These are phyloP conservation scores for Aspergillus sp. DNA, from an alignment of 2,329 filamentous ascomycete genomes.

Conservation along the genomic window DNA sequence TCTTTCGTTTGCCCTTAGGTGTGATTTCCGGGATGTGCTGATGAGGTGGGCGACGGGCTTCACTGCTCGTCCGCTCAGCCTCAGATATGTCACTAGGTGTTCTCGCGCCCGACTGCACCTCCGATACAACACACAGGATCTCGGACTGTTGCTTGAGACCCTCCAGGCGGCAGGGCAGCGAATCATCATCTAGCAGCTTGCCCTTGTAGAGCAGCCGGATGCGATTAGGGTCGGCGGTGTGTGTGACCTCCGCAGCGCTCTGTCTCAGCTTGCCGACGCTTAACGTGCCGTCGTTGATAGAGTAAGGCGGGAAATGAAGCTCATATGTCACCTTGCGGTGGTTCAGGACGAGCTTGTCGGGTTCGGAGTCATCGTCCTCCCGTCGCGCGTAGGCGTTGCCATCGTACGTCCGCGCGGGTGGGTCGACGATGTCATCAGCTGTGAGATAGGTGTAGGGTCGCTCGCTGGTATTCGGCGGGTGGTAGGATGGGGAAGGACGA, in stretches of 20 bases:
- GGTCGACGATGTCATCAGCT: slow-evolving; percentile 35
- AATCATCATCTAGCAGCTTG: slow-evolving; percentile 44
- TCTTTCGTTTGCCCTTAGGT: slow-evolving; percentile 26
- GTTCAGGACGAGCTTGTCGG: slow-evolving; percentile 46
- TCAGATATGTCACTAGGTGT: slow-evolving; percentile 35
- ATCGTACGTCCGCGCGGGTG: slow-evolving; percentile 17
- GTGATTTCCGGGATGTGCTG: slow-evolving; percentile 19
- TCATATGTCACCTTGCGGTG: slow-evolving; percentile 44
- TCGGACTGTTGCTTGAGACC: slow-evolving; percentile 51
- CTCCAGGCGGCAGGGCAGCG: slow-evolving; percentile 40
- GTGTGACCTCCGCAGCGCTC: slow-evolving; percentile 39
- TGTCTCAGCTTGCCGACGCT: slow-evolving; percentile 44
- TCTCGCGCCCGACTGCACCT: slow-evolving; percentile 31
- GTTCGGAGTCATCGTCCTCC: slow-evolving; percentile 32
- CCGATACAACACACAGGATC: slow-evolving; percentile 47
- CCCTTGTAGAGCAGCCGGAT: slow-evolving; percentile 51
- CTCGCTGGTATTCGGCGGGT: slow-evolving; percentile 24
- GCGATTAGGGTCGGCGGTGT: slow-evolving; percentile 34
- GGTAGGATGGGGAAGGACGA: slow-evolving; percentile 30
- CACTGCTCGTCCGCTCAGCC: slow-evolving; percentile 18
- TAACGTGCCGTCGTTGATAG: slow-evolving; percentile 47
- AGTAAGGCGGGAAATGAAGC: slow-evolving; percentile 47
- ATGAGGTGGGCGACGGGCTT: slow-evolving; percentile 15
- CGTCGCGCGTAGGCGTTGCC: slow-evolving; percentile 11
- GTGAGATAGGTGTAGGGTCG: slow-evolving; percentile 38